Conservation (phyloP, 257 asterid genomes). For the Ballota nigra region DNA sequence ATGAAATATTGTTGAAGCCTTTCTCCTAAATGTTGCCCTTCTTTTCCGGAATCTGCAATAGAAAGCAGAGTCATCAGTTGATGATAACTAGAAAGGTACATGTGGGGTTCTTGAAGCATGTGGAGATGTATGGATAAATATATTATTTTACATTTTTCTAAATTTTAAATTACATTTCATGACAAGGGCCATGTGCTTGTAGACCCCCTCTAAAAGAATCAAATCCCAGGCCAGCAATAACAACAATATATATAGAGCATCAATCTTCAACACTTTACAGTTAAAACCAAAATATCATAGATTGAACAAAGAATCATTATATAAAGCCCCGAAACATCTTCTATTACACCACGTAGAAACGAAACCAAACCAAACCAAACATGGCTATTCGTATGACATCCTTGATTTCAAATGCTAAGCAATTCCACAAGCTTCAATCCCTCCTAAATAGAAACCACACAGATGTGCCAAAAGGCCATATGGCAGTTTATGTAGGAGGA, state of each 20-base stretch:
- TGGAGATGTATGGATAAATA: constrained; percentile 24
- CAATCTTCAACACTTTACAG: constrained; percentile 7
- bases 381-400: constrained; percentile 47
- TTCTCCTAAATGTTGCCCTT: constrained; percentile 9
- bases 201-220: constrained; percentile 16
- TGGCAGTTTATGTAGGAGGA: constrained; percentile 44
- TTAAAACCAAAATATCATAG: not conserved
- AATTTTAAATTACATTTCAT: constrained; percentile 7
- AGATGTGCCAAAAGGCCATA: constrained; percentile 47
- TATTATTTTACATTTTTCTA: not conserved
- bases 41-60: constrained; percentile 20
- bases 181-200: constrained; percentile 38
- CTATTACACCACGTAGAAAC: not conserved
- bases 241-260: constrained; percentile 1
- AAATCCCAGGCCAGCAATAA: not conserved
- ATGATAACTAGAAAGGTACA: constrained; percentile 20
- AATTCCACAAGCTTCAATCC: constrained; percentile 43
- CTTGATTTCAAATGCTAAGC: constrained; percentile 36
- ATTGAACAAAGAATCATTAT: not conserved
- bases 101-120: constrained; percentile 33
- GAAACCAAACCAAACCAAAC: not conserved
- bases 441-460: constrained; percentile 24
- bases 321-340: no score
- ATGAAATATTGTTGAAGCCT: not conserved
- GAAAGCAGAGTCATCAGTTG: not conserved